Evolutionary conservation across 75 land plant genomes (phyloP).

Genomic region (Pinus tabuliformis): DNA sequence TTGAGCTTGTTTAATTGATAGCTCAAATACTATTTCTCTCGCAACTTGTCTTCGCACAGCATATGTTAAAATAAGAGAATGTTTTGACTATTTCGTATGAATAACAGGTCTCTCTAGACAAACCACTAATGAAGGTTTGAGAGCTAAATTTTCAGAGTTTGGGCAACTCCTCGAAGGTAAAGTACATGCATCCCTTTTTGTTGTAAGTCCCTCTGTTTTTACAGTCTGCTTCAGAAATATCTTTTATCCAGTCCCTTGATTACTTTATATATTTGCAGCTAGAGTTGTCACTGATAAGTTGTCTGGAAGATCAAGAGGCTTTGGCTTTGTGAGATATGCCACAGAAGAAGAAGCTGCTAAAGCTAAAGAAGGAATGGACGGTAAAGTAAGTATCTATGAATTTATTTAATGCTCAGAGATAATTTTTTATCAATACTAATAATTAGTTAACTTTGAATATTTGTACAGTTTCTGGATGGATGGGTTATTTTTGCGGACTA

Average conservation of each 20-base stretch:
- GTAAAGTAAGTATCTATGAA: slow-evolving; percentile 21
- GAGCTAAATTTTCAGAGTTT: slow-evolving; percentile 41
- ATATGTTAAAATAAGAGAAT: background rate
- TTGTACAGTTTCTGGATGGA: slow-evolving; percentile 50
- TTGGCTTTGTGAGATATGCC: slow-evolving; percentile 77
- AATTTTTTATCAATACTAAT: too few relatives aligned
- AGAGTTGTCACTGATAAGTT: slow-evolving; percentile 63
- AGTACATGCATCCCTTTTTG: too few relatives aligned
- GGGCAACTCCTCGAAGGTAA: slow-evolving; percentile 55
- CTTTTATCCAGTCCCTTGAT: too few relatives aligned
- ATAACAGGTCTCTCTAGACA: slow-evolving; percentile 53
- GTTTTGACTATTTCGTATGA: background rate
- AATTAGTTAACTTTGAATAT: background rate
- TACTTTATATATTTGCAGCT: slow-evolving; percentile 32
- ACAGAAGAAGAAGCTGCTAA: slow-evolving; percentile 71
- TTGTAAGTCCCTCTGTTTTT: too few relatives aligned
- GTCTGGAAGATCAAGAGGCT: slow-evolving; percentile 80
- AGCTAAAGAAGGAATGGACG: slow-evolving; percentile 72
- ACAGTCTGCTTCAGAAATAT: too few relatives aligned
- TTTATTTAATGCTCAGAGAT: too few relatives aligned
- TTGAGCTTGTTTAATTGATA: background rate
- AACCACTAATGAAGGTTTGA: slow-evolving; percentile 51
- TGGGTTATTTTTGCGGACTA: slow-evolving; percentile 81
- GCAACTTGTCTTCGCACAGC: background rate
- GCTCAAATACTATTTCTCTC: background rate